These are phyloP conservation scores for Nannochloropsis gaditana DNA, from an alignment of 108 stramenopile species.

Conservation along the genomic window DNA sequence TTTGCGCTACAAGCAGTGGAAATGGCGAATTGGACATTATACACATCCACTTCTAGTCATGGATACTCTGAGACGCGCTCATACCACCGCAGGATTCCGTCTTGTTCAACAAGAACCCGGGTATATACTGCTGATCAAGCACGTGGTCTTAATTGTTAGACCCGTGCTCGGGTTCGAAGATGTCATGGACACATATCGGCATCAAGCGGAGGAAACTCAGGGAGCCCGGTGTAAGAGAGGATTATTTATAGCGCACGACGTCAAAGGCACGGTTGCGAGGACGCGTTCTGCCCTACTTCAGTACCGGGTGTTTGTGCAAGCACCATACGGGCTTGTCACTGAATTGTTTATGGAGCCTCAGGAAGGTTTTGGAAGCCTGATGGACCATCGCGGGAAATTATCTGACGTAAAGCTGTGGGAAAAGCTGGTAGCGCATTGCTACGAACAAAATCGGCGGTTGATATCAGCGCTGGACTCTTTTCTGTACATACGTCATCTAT, in stretches of 20 bases:
- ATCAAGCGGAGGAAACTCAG: background rate
- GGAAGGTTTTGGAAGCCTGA: background rate
- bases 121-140: background rate
- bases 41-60: background rate
- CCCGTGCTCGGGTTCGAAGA: background rate
- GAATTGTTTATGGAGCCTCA: background rate
- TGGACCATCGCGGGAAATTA: background rate
- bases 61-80: background rate
- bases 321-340: background rate
- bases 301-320: background rate
- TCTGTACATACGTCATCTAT: conserved; percentile 18
- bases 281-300: background rate
- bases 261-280: background rate
- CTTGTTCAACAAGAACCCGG: background rate
- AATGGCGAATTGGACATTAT: background rate
- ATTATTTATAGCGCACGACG: too few relatives aligned
- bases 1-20: background rate
- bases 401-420: background rate
- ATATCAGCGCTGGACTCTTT: background rate
- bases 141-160: too few relatives aligned
- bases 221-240: too few relatives aligned
- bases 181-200: background rate
- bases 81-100: background rate
- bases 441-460: background rate
- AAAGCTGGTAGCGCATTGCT: conserved; percentile 8